Conservation (phyloP, 2,329 filamentous ascomycete genomes). For the Aureobasidium sp. region DNA sequence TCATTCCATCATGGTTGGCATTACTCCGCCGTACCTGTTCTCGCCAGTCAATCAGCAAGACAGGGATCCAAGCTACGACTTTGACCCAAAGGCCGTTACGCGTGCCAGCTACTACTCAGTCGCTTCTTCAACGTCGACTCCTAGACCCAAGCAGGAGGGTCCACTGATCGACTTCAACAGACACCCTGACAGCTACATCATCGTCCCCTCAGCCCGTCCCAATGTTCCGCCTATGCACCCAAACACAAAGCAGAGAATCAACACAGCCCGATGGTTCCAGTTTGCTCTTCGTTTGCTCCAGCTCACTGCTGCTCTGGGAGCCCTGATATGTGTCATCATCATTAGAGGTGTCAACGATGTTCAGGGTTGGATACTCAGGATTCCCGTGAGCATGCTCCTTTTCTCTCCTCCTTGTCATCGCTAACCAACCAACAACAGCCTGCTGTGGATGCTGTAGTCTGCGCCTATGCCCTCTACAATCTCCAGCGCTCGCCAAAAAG, state of each 20-base stretch:
- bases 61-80: constrained; percentile 46
- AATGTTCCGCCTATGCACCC: constrained; percentile 59
- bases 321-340: constrained; percentile 69
- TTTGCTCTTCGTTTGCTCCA: constrained; percentile 59
- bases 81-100: constrained; percentile 81
- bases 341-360: constrained; percentile 58
- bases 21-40: constrained; percentile 66
- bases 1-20: constrained; percentile 33
- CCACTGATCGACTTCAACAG: constrained; percentile 75
- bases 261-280: constrained; percentile 59
- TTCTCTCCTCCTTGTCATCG: not conserved
- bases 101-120: constrained; percentile 57
- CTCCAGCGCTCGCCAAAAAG: constrained; percentile 60
- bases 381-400: constrained; percentile 51
- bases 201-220: constrained; percentile 54
- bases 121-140: constrained; percentile 35
- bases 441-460: constrained; percentile 63
- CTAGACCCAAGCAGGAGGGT: constrained; percentile 57
- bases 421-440: constrained; percentile 44
- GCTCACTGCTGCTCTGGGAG: constrained; percentile 59
- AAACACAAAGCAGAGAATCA: constrained; percentile 62
- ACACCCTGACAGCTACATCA: constrained; percentile 69
- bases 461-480: constrained; percentile 73
- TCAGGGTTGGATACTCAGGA: constrained; percentile 66
- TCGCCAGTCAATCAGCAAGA: constrained; percentile 43